phyloP scores from a whole-genome alignment of 176 grass and related monocot species.

The Oryza officinalis region DNA sequence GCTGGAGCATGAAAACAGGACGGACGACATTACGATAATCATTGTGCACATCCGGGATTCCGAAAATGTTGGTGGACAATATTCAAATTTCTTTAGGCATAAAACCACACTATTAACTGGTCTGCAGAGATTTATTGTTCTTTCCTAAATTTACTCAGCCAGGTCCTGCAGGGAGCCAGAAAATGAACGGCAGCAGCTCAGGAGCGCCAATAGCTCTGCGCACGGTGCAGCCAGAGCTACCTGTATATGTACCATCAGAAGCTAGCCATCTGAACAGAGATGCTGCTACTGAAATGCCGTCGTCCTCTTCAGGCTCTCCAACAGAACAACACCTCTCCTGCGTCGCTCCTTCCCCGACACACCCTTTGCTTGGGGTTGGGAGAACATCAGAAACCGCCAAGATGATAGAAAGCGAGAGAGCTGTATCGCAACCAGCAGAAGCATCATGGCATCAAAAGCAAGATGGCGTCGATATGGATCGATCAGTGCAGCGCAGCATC shows the following conservation, averaged over 20 bases:
- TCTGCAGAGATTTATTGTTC: conserved; percentile 41
- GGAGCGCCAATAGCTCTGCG: conserved; percentile 41
- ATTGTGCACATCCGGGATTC: conserved; percentile 84
- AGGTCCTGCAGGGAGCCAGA: conserved; percentile 62
- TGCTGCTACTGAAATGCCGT: conserved; percentile 32
- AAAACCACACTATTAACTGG: conserved; percentile 10
- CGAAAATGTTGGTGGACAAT: conserved; percentile 56
- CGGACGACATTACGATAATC: conserved; percentile 97
- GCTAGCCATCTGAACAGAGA: conserved; percentile 31
- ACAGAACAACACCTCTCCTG: conserved; percentile 44
- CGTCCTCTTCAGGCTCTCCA: conserved; percentile 35
- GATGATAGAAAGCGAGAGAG: not conserved
- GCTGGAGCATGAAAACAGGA: conserved; percentile 92
- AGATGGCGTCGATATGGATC: conserved; percentile 3
- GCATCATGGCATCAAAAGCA: conserved; percentile 30
- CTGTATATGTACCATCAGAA: conserved; percentile 42
- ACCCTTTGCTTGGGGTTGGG: conserved; percentile 5
- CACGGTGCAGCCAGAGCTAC: conserved; percentile 24
- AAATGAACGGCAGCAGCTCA: conserved; percentile 34
- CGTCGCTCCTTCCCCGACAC: conserved; percentile 47
- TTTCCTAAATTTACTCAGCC: conserved; percentile 69
- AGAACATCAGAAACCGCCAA: conserved; percentile 36
- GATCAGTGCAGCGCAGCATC: not conserved
- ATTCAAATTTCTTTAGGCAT: conserved; percentile 16
- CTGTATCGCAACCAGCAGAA: not conserved